phyloP scores from a whole-genome alignment of 768 basidiomycete genomes.

The Lactifluus piperatus region DNA sequence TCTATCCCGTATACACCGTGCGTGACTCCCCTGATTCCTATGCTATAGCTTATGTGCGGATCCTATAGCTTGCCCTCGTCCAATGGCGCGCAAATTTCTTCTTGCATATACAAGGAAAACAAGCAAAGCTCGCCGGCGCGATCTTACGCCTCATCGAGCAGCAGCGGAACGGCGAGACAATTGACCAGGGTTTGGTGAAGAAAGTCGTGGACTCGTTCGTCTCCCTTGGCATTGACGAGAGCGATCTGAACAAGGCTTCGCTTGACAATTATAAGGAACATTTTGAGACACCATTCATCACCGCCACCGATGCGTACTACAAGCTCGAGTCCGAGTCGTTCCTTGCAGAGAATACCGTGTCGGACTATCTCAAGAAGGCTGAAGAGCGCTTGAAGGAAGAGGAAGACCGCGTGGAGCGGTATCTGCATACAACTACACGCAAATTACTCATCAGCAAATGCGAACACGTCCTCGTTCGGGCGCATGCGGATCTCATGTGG shows the following conservation, averaged over 20 bases:
- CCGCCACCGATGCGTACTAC: conserved; percentile 86
- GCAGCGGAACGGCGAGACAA: conserved; percentile 89
- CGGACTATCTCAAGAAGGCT: conserved; percentile 92
- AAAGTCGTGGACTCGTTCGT: conserved; percentile 94
- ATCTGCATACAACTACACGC: conserved; percentile 82
- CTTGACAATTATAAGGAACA: conserved; percentile 90
- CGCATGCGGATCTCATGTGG: conserved; percentile 80
- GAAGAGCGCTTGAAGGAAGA: conserved; percentile 91
- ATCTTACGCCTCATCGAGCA: conserved; percentile 85
- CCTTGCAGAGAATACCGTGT: conserved; percentile 79
- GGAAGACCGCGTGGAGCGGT: conserved; percentile 90
- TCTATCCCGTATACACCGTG: conserved; percentile 95
- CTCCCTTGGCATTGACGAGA: conserved; percentile 88
- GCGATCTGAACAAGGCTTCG: conserved; percentile 85
- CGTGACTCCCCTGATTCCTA: conserved; percentile 25
- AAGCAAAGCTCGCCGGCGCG: conserved; percentile 77
- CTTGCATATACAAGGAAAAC: conserved; percentile 72
- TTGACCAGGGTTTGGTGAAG: conserved; percentile 89
- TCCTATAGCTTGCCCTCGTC: conserved; percentile 73
- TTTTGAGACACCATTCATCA: conserved; percentile 84
- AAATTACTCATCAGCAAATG: conserved; percentile 75
- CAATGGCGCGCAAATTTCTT: conserved; percentile 96
- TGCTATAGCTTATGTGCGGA: neutral
- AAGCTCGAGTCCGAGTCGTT: conserved; percentile 86
- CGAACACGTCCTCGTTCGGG: conserved; percentile 86